phyloP scores from a whole-genome alignment of 2,329 filamentous ascomycete species.

The Ciborinia camelliae region DNA sequence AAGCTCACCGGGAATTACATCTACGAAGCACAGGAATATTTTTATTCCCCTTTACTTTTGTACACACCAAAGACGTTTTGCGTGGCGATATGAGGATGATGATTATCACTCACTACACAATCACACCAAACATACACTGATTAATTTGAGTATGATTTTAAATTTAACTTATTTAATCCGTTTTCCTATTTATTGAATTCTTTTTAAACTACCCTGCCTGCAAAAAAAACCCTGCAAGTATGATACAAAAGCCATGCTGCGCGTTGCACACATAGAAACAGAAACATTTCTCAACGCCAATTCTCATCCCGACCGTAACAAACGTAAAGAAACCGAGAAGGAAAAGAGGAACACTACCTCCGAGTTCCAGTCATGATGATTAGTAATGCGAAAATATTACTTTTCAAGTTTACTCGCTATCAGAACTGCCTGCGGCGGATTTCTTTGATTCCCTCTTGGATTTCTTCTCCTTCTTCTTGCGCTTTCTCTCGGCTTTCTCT shows the following conservation, averaged over 20 bases:
- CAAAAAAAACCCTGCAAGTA: constrained; percentile 15
- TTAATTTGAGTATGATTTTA: not conserved
- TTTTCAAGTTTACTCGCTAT: constrained; percentile 45
- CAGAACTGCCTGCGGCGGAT: constrained; percentile 41
- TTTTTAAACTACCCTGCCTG: constrained; percentile 11
- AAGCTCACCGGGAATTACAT: too few relatives aligned
- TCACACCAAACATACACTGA: not conserved
- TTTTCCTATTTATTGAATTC: constrained; percentile 4
- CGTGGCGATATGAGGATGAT: not conserved
- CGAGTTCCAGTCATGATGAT: not conserved
- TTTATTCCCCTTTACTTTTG: not conserved
- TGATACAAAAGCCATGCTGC: constrained; percentile 15
- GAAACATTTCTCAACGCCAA: constrained; percentile 16
- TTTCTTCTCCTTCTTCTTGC: constrained; percentile 52
- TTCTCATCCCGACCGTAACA: constrained; percentile 10
- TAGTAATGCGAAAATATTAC: not conserved
- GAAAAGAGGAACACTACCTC: not conserved
- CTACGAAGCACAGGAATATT: too few relatives aligned
- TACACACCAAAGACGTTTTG: not conserved
- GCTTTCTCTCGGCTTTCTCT: constrained; percentile 53
- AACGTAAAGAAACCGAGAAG: constrained; percentile 2
- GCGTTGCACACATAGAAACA: constrained; percentile 9
- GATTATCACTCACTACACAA: not conserved
- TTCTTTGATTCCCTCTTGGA: constrained; percentile 50
- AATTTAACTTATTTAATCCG: not conserved